Base-by-base conservation (phyloP, 2,329 filamentous ascomycete species). In the Pseudocercospora eumusae region DNA sequence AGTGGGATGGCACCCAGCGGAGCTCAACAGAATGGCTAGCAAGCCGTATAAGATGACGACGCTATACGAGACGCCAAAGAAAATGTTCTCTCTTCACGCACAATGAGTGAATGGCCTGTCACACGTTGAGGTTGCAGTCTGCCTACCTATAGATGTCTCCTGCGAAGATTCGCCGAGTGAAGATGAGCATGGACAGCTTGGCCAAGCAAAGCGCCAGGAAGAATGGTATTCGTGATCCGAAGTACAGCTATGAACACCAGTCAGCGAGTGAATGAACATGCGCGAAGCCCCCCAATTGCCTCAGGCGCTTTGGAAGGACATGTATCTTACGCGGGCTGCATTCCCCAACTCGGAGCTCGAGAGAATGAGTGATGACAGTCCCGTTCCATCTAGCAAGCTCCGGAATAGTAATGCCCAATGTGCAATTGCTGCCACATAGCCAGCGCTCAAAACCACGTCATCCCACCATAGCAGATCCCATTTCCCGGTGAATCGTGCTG, bases 391-490 rank as follows among this genome's bases (percentile, higher is more conserved):
- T 11, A 45, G 36, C 4, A 68, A 28, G 2, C 62, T 55, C 2
- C 55, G 56, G 31, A 66, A 68, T 15, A 66, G 56, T 23, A 66
- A 36, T 50, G 62, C 64, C 64, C 64, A 68, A 45, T 66, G 64
- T 10, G 64, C 60, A 10, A 65, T 25, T 11, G 59, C 64, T n/a
- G 56, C 49, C 42, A 64, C 13, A 54, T 67, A 67, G 20, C 59
- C 62, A 10, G 25, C 45, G 45, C 59, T 53, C 25, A 68, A 59
- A n/a, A 66, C 56, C 4, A 63, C 20, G 54, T 68, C 66, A 57
- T 68, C 66, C 52, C 55, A 67, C 66, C 66, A 68, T 20, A 68
- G 56, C 27, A 68, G 47, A 15, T 59, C 66, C 66, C 66, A 67
- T 64, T 68, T 68, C 4, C 58, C 61, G 3, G 56, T 57, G 11